Conservation (phyloP, 208 protist genomes). For the Leishmania martiniquensis region DNA sequence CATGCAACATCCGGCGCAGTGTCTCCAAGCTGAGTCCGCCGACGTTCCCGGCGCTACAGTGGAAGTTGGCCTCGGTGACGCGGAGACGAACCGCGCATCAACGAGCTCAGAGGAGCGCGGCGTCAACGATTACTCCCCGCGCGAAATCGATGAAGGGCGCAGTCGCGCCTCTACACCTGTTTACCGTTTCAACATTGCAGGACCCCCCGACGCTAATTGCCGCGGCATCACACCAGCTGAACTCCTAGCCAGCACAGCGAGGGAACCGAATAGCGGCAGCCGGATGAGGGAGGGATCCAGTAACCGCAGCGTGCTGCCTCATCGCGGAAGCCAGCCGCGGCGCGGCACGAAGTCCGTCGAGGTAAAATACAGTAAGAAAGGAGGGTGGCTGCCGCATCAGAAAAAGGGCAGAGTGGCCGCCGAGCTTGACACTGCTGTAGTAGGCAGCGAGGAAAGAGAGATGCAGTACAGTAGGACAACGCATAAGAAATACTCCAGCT, state of each 20-base stretch:
- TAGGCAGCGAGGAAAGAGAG: not conserved
- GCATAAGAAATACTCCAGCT: constrained; percentile 41
- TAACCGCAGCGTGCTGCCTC: not conserved
- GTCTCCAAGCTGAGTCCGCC: not conserved
- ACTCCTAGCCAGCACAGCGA: not conserved
- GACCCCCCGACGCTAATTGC: not conserved
- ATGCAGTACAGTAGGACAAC: constrained; percentile 1
- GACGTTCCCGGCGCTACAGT: constrained; percentile 7
- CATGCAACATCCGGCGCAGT: not conserved
- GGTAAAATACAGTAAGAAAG: not conserved
- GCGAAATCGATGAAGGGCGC: constrained; percentile 5
- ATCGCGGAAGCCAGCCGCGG: not conserved
- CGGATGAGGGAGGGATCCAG: constrained; percentile 6
- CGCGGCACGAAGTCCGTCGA: constrained; percentile 1
- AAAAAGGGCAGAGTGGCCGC: not conserved
- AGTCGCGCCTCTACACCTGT: not conserved
- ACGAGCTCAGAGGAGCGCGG: constrained; percentile 26
- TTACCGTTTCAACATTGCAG: not conserved
- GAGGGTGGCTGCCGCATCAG: not conserved
- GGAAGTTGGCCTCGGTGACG: constrained; percentile 21
- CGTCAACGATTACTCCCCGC: constrained; percentile 36
- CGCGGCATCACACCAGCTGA: not conserved
- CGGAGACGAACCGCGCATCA: constrained; percentile 23
- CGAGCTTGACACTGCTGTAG: constrained; percentile 13
- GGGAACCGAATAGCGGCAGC: constrained; percentile 14